A percentile compares a stretch with the other conserved stretches of the same genome.
Conservation (phyloP, 306 rosid species). For the Rosa chinensis region DNA sequence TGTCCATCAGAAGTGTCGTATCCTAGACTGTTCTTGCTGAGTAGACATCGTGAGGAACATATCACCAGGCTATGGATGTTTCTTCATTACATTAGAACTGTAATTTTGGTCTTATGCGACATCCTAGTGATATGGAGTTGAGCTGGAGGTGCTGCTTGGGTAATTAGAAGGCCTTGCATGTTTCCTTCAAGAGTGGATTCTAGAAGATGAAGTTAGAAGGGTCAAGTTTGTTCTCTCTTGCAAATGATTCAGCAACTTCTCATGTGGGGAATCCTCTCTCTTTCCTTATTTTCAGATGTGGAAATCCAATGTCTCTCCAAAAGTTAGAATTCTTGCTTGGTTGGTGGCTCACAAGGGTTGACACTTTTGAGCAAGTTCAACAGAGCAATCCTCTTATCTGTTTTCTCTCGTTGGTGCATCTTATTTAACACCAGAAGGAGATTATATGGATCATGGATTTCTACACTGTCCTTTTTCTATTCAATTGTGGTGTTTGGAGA, state of each 20-base stretch:
- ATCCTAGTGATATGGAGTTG: background rate
- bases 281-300: background rate
- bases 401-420: background rate
- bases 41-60: background rate
- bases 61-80: background rate
- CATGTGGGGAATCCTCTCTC: background rate
- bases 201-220: background rate
- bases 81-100: background rate
- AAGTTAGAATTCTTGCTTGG: background rate
- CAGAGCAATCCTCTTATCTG: background rate
- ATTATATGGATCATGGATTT: background rate
- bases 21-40: background rate
- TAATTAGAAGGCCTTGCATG: background rate
- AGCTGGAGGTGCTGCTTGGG: background rate
- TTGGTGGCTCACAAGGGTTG: background rate
- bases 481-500: background rate
- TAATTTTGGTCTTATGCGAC: background rate
- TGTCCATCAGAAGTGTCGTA: background rate
- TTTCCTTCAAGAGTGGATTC: background rate
- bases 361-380: background rate
- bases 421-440: background rate
- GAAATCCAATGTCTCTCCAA: background rate
- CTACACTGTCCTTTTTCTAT: background rate
- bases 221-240: background rate
- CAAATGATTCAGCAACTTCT: background rate